Evolutionary conservation across 768 basidiomycete genomes (phyloP), one percentile per base, ranked within the genome.

Genomic region (Tricholoma flavovirens): DNA sequence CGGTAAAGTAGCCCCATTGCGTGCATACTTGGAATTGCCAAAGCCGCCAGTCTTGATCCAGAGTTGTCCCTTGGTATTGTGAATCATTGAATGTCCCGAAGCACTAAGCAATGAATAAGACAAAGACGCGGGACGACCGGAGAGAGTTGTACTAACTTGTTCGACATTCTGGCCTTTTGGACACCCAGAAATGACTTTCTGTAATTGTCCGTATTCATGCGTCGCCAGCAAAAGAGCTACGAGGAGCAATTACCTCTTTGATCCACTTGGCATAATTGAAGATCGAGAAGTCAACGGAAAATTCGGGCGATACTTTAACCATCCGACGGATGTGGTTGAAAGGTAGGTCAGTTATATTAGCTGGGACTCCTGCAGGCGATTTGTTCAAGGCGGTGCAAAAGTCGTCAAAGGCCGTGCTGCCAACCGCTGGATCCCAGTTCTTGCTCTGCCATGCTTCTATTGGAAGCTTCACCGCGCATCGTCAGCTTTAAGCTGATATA

Each of bases 21-120:
- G 91, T 93, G 75, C 93, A 94, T 52, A 93, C 90, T 72, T 92
- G 94, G 79, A 93, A 96, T 5, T 76, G 61, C 95, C 95, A 98
- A 11, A 87, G 72, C 40, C 92, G 79, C 95, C 95, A 98, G 4
- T 78, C 79, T 62, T 91, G 81, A 55, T 83, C 77, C 7, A 93
- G 68, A 10, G 78, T 80, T 1, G 79, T 83, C 11, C 77, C 74
- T 60, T 78, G 77, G 70, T 81, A 96, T 61, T 83, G 75, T 4
- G 74, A 64, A 60, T 87, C 87, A 56, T 95, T 75, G 59, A 77
- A 86, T 0, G 92, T 90, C 4, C 93, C 93, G 63, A 95, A 97
- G 71, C 95, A 98, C 84, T 93, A 59, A 49, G 33, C 33, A 55
- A n/a, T 12, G 32, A 11, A 33, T 56, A 17, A 54, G 32, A 53